These are phyloP conservation scores for Piper longum DNA, from an alignment of 164 flowering plant species.

Conservation along the genomic window DNA sequence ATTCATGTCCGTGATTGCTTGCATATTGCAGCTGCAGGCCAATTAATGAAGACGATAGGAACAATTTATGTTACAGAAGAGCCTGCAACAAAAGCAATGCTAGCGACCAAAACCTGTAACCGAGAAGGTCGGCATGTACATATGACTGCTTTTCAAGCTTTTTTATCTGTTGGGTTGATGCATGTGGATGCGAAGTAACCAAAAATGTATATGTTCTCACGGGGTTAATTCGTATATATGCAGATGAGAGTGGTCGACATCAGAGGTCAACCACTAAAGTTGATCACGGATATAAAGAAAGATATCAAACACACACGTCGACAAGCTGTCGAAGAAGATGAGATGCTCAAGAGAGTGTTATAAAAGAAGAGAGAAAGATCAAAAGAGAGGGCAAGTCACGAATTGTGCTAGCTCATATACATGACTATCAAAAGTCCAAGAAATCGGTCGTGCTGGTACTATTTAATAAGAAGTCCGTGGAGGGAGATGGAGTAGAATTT, in stretches of 20 bases:
- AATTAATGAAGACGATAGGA: not conserved
- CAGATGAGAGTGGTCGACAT: not conserved
- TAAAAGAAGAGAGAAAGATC: not conserved
- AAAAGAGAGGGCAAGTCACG: not conserved
- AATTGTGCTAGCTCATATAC: too few species aligned
- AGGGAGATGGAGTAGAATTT: not conserved
- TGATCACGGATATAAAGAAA: not conserved
- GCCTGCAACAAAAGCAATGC: not conserved
- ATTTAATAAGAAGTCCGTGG: not conserved
- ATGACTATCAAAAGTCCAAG: not conserved
- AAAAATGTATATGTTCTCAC: not conserved
- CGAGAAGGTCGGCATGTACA: not conserved
- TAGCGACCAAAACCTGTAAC: not conserved
- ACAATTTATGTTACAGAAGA: too few species aligned
- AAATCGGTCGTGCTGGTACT: not conserved
- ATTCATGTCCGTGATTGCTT: too few species aligned
- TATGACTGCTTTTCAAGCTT: not conserved
- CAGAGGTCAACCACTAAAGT: not conserved
- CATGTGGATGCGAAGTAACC: not conserved
- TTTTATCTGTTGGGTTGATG: not conserved
- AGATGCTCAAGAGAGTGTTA: too few species aligned
- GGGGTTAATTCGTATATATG: not conserved
- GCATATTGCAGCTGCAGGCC: not conserved
- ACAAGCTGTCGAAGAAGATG: not conserved
- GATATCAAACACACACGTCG: not conserved